Conservation (phyloP, 306 rosid genomes). For the Trichosanthes cucumerina region DNA sequence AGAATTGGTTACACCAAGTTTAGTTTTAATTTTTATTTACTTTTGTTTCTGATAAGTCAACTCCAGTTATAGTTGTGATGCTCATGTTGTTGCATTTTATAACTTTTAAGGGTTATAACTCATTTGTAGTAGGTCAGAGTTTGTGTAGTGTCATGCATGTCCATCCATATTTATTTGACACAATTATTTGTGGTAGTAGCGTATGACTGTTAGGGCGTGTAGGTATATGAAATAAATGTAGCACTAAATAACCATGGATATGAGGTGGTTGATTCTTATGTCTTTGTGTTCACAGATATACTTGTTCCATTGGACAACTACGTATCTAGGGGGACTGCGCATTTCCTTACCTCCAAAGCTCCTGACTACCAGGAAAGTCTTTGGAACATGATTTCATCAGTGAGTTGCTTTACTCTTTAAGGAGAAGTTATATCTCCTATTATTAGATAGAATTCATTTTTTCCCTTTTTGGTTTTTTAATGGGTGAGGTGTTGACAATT, state of each 20-base stretch:
- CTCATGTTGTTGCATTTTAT: not conserved
- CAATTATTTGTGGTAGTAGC: not conserved
- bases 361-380: slow-evolving; percentile 86
- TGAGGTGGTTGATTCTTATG: not conserved
- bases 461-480: too few relatives aligned
- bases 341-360: slow-evolving; percentile 74
- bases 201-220: not conserved
- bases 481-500: not conserved
- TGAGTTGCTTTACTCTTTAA: slow-evolving; percentile 33
- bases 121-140: not conserved
- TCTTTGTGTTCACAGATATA: slow-evolving; percentile 42
- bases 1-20: not conserved
- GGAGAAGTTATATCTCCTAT: not conserved
- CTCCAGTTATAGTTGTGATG: not conserved
- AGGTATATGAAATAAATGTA: not conserved
- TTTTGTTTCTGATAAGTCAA: not conserved
- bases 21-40: not conserved
- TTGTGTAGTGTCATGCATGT: not conserved
- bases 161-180: not conserved
- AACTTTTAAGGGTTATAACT: not conserved
- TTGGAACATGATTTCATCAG: slow-evolving; percentile 86
- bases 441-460: not conserved
- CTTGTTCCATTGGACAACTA: slow-evolving; percentile 95
- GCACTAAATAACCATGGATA: not conserved
- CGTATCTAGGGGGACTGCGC: slow-evolving; percentile 78